Conservation (phyloP, 371 early-diverging fungal species). For the Mortierella sp. region DNA sequence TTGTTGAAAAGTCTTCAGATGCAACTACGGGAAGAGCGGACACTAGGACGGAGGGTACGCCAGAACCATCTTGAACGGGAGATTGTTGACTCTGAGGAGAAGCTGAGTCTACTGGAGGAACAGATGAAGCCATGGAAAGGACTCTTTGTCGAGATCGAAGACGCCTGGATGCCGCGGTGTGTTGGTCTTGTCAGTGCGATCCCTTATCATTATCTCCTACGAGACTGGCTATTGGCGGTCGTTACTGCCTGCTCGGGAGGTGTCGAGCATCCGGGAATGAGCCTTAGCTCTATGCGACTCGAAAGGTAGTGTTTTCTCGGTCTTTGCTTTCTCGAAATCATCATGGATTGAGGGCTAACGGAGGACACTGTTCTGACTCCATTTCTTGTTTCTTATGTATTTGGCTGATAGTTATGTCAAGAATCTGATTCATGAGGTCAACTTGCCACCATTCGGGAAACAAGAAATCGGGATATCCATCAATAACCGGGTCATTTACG, state of each 20-base stretch:
- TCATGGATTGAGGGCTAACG: not conserved
- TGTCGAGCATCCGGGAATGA: constrained; percentile 60
- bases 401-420: constrained; percentile 60
- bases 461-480: constrained; percentile 80
- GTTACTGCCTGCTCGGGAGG: constrained; percentile 74
- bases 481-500: constrained; percentile 72
- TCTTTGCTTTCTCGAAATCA: not conserved
- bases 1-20: constrained; percentile 46
- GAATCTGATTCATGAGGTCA: constrained; percentile 82
- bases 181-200: constrained; percentile 81
- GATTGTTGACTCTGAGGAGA: constrained; percentile 74
- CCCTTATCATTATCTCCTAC: constrained; percentile 80
- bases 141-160: constrained; percentile 67
- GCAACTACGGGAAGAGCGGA: constrained; percentile 38
- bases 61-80: constrained; percentile 61
- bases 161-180: constrained; percentile 78
- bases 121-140: constrained; percentile 74
- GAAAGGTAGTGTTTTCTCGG: constrained; percentile 58
- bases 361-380: not conserved
- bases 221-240: constrained; percentile 84
- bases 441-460: constrained; percentile 86
- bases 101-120: constrained; percentile 74
- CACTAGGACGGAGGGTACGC: constrained; percentile 39
- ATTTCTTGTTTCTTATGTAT: not conserved
- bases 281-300: constrained; percentile 59